These are phyloP conservation scores for Funneliformis mosseae DNA, from an alignment of 192 early-diverging fungal genomes.

Conservation along the genomic window DNA sequence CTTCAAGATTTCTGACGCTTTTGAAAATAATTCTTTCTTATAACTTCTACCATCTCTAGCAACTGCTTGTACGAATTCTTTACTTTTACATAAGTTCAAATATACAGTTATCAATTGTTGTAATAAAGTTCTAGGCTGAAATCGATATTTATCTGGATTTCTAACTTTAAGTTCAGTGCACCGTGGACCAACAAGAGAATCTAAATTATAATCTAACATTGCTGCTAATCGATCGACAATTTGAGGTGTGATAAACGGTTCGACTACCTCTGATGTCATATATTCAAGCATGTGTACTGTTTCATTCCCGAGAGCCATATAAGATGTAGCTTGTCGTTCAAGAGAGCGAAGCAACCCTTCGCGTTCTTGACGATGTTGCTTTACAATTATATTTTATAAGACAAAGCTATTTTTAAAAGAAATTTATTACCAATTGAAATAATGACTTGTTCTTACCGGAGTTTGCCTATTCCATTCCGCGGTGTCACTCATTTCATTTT, in stretches of 20 bases:
- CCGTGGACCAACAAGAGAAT: constrained; percentile 86
- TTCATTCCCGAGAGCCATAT: constrained; percentile 86
- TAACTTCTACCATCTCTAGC: constrained; percentile 87
- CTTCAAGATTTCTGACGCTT: constrained; percentile 71
- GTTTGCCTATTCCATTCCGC: constrained; percentile 51
- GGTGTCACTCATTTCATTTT: constrained; percentile 74
- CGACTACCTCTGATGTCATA: constrained; percentile 74
- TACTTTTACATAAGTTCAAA: constrained; percentile 64
- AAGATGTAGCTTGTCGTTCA: constrained; percentile 86
- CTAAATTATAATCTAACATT: constrained; percentile 97
- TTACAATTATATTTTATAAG: not conserved
- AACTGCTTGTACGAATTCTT: constrained; percentile 77
- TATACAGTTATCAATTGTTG: constrained; percentile 87
- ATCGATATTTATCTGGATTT: constrained; percentile 85
- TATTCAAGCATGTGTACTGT: constrained; percentile 92
- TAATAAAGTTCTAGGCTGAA: constrained; percentile 81
- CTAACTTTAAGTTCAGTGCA: constrained; percentile 81
- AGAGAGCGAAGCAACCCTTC: constrained; percentile 56
- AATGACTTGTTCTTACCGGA: constrained; percentile 40
- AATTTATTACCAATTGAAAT: too few species aligned
- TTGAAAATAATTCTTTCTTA: constrained; percentile 71
- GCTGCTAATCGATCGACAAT: constrained; percentile 92
- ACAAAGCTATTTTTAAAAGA: not conserved
- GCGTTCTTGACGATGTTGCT: constrained; percentile 63
- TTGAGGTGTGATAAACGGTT: constrained; percentile 85